Percentiles rank a stretch among this genome's conserved stretches.
These are phyloP conservation scores for Aspergillus avenaceus DNA, from an alignment of 495 filamentous ascomycete genomes.

Conservation along the genomic window DNA sequence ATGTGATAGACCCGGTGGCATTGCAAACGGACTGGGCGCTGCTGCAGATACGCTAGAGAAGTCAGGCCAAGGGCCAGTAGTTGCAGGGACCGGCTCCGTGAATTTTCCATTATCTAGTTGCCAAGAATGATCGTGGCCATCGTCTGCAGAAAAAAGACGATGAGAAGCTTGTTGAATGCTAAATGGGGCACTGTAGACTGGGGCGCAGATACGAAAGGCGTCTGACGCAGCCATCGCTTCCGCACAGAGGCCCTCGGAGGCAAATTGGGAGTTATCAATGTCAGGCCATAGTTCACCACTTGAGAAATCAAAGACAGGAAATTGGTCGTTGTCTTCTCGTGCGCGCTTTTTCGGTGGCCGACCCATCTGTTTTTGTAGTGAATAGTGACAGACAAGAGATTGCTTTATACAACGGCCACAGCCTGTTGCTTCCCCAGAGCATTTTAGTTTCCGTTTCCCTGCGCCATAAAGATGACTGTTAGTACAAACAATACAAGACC, in stretches of 20 bases:
- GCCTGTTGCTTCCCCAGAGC: constrained; percentile 40
- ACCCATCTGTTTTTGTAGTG: constrained; percentile 46
- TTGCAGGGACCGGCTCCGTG: constrained; percentile 24
- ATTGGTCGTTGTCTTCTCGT: constrained; percentile 28
- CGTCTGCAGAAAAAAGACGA: constrained; percentile 20
- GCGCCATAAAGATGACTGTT: constrained; percentile 8
- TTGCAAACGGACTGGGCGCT: constrained; percentile 27
- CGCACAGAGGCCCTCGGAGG: constrained; percentile 6
- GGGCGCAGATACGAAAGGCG: constrained; percentile 23
- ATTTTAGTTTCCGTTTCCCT: constrained; percentile 48
- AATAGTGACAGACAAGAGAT: constrained; percentile 39
- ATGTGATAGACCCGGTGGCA: constrained; percentile 21
- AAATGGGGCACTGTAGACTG: constrained; percentile 20
- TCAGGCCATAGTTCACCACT: constrained; percentile 23
- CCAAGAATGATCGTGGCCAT: constrained; percentile 27
- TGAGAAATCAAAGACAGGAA: constrained; percentile 11
- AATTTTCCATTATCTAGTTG: constrained; percentile 22
- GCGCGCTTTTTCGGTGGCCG: constrained; percentile 42
- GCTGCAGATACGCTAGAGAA: constrained; percentile 39
- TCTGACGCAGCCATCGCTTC: constrained; percentile 12
- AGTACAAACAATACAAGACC: constrained; percentile 5
- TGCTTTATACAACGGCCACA: constrained; percentile 42
- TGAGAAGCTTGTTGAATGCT: constrained; percentile 12
- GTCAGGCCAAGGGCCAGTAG: constrained; percentile 41
- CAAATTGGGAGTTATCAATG: constrained; percentile 15